Percentiles rank a stretch among this genome's conserved stretches.
phyloP scores from a whole-genome alignment of 805 yeast genomes.

The Wickerhamomyces canadensis region DNA sequence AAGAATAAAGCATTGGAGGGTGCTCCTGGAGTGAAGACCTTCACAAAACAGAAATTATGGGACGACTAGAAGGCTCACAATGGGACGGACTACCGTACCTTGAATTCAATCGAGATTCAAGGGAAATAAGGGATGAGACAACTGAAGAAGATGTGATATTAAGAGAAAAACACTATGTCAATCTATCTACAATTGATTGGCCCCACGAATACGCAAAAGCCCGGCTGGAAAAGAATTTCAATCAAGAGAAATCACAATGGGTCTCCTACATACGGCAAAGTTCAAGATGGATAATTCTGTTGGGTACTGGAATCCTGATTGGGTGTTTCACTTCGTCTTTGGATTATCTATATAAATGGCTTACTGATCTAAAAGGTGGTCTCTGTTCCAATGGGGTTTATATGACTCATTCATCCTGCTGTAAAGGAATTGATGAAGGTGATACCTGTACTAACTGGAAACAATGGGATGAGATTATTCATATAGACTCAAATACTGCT shows the following conservation, averaged over 20 bases:
- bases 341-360: slow-evolving; percentile 43
- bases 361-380: slow-evolving; percentile 50
- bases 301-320: slow-evolving; percentile 38
- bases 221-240: slow-evolving; percentile 4
- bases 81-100: not conserved
- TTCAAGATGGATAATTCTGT: slow-evolving; percentile 42
- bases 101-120: slow-evolving; percentile 1
- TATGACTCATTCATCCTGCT: slow-evolving; percentile 25
- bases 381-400: slow-evolving; percentile 34
- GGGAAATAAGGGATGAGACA: slow-evolving; percentile 3
- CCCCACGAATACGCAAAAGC: slow-evolving; percentile 34
- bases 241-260: not conserved
- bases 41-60: no score
- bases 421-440: slow-evolving; percentile 25
- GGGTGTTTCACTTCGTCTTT: slow-evolving; percentile 45
- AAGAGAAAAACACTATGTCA: slow-evolving; percentile 26
- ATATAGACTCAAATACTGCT: slow-evolving; percentile 19
- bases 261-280: slow-evolving; percentile 9
- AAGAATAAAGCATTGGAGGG: no score
- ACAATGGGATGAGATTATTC: slow-evolving; percentile 27
- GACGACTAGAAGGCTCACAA: not conserved
- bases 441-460: slow-evolving; percentile 29
- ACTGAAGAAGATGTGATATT: not conserved
- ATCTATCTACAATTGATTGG: slow-evolving; percentile 49
- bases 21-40: no score